Evolutionary conservation across 805 yeast genomes (phyloP).

Genomic region (Ogataea nakhonphanomensis): DNA sequence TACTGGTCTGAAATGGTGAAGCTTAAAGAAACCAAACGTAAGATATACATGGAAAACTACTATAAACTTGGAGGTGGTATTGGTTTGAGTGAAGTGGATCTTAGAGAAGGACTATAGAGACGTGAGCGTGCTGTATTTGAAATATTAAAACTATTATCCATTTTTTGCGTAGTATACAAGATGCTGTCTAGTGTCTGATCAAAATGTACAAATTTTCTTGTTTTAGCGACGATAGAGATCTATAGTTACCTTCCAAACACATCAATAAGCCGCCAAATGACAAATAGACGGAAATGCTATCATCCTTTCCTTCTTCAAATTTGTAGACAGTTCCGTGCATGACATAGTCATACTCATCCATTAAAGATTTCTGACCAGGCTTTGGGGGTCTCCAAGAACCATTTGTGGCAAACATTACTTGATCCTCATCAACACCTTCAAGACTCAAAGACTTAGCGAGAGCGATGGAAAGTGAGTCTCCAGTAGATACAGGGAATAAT

Average conservation of each 20-base stretch:
- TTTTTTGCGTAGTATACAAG: conserved; percentile 9
- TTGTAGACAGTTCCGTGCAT: conserved; percentile 98
- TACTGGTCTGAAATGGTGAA: conserved; percentile 77
- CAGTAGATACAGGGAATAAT: conserved; percentile 75
- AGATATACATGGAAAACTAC: conserved; percentile 61
- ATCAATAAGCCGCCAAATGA: conserved; percentile 94
- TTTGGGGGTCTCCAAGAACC: conserved; percentile 84
- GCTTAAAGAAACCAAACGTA: conserved; percentile 55
- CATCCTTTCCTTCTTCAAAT: conserved; percentile 77
- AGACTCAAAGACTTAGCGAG: conserved; percentile 70
- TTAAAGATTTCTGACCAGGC: conserved; percentile 77
- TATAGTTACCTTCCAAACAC: conserved; percentile 93
- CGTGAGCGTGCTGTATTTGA: neutral
- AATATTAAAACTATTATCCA: neutral
- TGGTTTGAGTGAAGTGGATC: conserved; percentile 80
- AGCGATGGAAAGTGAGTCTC: conserved; percentile 80
- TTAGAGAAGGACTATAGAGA: conserved; percentile 44
- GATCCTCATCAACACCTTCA: conserved; percentile 45
- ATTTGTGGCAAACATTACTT: conserved; percentile 44
- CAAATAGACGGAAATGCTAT: conserved; percentile 79
- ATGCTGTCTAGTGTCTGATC: conserved; percentile 53
- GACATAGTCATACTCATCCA: conserved; percentile 96
- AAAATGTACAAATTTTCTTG: conserved; percentile 91
- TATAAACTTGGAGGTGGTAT: conserved; percentile 64
- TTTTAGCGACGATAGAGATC: conserved; percentile 81